Evolutionary conservation across 2,329 filamentous ascomycete genomes (phyloP), one percentile per base, ranked within the genome.

Genomic region (Fusarium goolgardi): DNA sequence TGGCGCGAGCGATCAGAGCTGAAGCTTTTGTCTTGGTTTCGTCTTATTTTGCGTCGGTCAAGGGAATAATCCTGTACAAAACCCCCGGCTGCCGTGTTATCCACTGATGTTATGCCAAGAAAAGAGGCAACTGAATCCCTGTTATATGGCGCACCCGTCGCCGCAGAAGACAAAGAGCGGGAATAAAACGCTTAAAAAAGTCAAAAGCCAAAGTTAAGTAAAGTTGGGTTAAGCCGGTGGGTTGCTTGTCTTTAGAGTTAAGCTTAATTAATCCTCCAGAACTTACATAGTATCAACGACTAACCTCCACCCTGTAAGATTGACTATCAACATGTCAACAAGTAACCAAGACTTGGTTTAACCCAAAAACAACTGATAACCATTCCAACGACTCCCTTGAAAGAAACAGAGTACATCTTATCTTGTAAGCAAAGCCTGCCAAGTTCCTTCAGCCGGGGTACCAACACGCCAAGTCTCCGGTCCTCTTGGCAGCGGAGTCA

Each of bases 401-500:
- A n/a, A 12, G 9, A 27, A 18, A 25, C 2, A 20, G 6, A 25
- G 6, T 34, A 32, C 39, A 2, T 20, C 16, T 32, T 31, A 21
- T 39, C 23, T 21, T 46, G 39, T 57, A 59, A 50, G 35, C 35
- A 18, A 40, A 45, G 45, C 31, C 66, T 23, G 21, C 20, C 21
- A 16, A 41, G 21, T 53, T 29, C 41, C 39, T 20, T 35, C 31
- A 16, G 16, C n/a, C 53, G 27, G 20, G 47, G 34, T 20, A 41
- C 37, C 54, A 52, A 66, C 20, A 15, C 55, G 69, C 69, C 69
- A 71, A 71, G 69, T 59, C 52, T 51, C 65, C 54, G 20, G 62
- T 59, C 55, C 53, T n/a, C 69, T 71, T 71, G 69, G 69, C 69
- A 70, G 62, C 58, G 62, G 62, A 70, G 65, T 41, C 45, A 18